These are phyloP conservation scores for Sporopachydermia lactativora DNA, from an alignment of 805 yeast genomes.

Conservation along the genomic window DNA sequence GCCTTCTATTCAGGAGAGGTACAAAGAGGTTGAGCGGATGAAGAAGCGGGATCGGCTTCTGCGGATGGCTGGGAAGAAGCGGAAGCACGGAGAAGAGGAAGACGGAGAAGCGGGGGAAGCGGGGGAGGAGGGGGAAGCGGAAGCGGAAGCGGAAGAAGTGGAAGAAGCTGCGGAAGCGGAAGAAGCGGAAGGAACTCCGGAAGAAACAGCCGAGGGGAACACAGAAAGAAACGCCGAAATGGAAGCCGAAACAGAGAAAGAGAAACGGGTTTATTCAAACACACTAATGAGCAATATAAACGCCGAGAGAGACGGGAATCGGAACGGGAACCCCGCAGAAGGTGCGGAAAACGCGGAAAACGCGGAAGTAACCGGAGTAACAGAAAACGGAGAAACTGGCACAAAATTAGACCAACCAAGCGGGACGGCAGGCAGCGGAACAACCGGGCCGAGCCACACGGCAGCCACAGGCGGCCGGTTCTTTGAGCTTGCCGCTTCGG, in stretches of 20 bases:
- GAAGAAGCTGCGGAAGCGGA: conserved; percentile 8
- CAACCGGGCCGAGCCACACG: conserved; percentile 7
- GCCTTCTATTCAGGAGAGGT: conserved; percentile 17
- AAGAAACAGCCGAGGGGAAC: not conserved
- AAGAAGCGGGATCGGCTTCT: conserved; percentile 17
- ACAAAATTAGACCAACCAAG: too few relatives aligned
- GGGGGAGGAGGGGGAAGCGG: conserved; percentile 7
- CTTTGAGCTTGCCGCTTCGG: conserved; percentile 50
- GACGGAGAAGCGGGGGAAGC: conserved; percentile 4
- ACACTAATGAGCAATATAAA: not conserved
- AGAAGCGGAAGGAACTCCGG: conserved; percentile 1
- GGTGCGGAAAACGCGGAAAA: too few relatives aligned
- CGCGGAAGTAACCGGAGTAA: too few relatives aligned
- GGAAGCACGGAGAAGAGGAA: conserved; percentile 6
- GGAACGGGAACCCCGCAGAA: too few relatives aligned
- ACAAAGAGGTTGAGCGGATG: conserved; percentile 24
- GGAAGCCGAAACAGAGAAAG: conserved; percentile 5
- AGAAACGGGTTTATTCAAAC: conserved; percentile 4
- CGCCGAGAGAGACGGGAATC: conserved; percentile 11
- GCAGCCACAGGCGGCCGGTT: conserved; percentile 13
- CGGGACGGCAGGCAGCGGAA: conserved; percentile 7
- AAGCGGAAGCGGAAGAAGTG: conserved; percentile 13
- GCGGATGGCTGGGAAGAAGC: conserved; percentile 26
- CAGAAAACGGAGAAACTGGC: too few relatives aligned
- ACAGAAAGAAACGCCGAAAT: conserved; percentile 4